These are phyloP conservation scores for Psophocarpus tetragonolobus DNA, from an alignment of 306 rosid genomes.

Conservation along the genomic window DNA sequence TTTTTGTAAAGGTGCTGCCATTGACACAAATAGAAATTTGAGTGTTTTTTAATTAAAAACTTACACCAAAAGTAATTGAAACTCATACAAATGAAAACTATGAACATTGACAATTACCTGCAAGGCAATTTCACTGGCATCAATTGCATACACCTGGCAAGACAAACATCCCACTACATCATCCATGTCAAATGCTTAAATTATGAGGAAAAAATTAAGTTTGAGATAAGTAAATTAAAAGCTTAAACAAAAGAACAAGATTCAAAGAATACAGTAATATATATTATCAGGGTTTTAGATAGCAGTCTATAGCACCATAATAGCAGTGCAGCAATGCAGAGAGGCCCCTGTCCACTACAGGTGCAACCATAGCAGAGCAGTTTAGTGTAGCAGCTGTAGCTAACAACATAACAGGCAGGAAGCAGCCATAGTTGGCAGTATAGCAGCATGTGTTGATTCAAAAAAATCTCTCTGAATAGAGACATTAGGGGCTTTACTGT, in stretches of 20 bases:
- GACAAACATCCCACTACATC: conserved; percentile 33
- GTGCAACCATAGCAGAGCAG: too few relatives aligned
- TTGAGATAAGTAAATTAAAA: conserved; percentile 21
- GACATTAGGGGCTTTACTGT: too few relatives aligned
- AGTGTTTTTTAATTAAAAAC: background rate
- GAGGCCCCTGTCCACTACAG: too few relatives aligned
- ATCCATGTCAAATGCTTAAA: conserved; percentile 20
- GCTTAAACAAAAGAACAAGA: background rate
- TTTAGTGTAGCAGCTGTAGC: too few relatives aligned
- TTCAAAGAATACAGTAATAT: background rate
- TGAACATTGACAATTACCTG: conserved; percentile 63
- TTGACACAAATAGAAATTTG: background rate
- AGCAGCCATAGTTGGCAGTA: too few relatives aligned
- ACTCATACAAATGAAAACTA: conserved; percentile 11
- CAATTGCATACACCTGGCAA: conserved; percentile 92
- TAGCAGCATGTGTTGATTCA: too few relatives aligned
- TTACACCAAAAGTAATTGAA: background rate
- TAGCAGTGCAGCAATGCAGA: too few relatives aligned
- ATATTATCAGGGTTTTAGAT: too few relatives aligned
- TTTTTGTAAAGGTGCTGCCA: background rate
- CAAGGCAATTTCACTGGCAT: conserved; percentile 95
- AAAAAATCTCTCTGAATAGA: too few relatives aligned
- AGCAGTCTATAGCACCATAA: too few relatives aligned
- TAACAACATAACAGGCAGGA: too few relatives aligned
- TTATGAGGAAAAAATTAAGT: background rate